Evolutionary conservation across 2,329 filamentous ascomycete genomes (phyloP).

Genomic region (Stagonosporopsis cucurbitacearum): DNA sequence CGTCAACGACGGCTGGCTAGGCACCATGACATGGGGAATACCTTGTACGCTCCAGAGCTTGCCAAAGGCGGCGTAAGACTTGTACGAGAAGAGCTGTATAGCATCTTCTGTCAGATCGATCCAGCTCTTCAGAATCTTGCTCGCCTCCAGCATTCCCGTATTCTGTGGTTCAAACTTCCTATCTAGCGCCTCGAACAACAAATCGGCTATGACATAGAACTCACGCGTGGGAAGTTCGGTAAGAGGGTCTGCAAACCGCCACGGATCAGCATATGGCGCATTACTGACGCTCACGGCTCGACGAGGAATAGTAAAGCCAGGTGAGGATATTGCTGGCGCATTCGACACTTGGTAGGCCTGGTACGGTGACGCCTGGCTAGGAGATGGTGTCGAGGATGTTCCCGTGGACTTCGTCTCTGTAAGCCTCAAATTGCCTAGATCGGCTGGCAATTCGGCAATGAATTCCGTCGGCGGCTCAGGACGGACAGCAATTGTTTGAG

Average conservation of each 20-base stretch:
- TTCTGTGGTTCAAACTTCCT: conserved; percentile 44
- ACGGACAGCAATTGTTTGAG: conserved; percentile 15
- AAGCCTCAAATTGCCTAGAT: conserved; percentile 37
- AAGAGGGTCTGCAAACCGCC: conserved; percentile 41
- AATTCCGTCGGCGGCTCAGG: conserved; percentile 32
- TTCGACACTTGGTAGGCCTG: conserved; percentile 37
- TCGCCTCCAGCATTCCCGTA: conserved; percentile 44
- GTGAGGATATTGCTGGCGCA: conserved; percentile 26
- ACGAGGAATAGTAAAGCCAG: conserved; percentile 36
- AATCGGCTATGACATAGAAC: conserved; percentile 45
- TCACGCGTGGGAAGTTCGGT: conserved; percentile 45
- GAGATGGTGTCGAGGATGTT: conserved; percentile 2
- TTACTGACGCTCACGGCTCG: conserved; percentile 38
- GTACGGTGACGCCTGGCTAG: conserved; percentile 27
- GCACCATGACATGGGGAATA: conserved; percentile 46
- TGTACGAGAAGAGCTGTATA: conserved; percentile 35
- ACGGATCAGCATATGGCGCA: conserved; percentile 41
- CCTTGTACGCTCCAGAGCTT: conserved; percentile 43
- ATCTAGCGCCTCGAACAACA: conserved; percentile 45
- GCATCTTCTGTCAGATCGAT: conserved; percentile 38
- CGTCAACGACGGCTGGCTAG: conserved; percentile 31
- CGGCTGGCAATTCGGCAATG: conserved; percentile 45
- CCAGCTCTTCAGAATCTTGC: conserved; percentile 43
- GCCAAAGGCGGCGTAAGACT: conserved; percentile 39
- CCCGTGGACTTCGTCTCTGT: conserved; percentile 23